Percentiles rank a stretch among this genome's conserved stretches.
Evolutionary conservation across 768 basidiomycete genomes (phyloP).

Genomic region (Ramaria sp.): DNA sequence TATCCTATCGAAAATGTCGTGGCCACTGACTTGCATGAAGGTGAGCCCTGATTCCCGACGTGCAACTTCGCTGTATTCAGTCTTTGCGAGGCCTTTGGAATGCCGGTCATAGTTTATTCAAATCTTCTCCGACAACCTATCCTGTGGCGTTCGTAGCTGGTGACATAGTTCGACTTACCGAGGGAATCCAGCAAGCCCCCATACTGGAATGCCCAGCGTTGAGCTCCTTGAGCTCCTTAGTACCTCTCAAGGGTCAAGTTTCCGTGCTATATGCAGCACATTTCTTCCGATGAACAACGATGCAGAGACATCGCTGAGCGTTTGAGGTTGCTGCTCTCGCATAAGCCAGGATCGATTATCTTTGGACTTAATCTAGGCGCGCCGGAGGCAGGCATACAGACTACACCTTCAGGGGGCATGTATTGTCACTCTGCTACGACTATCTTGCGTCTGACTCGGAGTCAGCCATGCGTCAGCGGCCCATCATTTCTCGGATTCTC

Average conservation of each 20-base stretch:
- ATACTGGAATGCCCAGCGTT: background rate
- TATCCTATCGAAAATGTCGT: slow-evolving; percentile 30
- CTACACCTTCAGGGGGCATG: background rate
- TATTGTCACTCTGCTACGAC: slow-evolving; percentile 24
- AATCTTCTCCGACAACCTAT: slow-evolving; percentile 1
- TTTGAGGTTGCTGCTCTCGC: slow-evolving; percentile 9
- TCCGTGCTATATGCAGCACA: slow-evolving; percentile 11
- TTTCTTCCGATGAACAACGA: slow-evolving; percentile 13
- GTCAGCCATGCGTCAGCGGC: no score
- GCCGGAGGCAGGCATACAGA: background rate
- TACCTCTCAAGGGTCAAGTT: slow-evolving; percentile 6
- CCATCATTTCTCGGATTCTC: no score
- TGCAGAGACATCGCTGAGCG: slow-evolving; percentile 9
- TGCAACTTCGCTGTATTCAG: background rate
- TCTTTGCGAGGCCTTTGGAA: slow-evolving; percentile 9
- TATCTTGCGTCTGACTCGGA: no score
- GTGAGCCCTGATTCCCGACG: background rate
- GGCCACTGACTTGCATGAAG: slow-evolving; percentile 24
- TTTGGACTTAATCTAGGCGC: slow-evolving; percentile 11
- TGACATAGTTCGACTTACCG: slow-evolving; percentile 8
- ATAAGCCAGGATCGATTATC: slow-evolving; percentile 12
- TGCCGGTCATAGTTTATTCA: slow-evolving; percentile 13
- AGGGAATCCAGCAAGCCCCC: background rate
- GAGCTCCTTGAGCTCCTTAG: slow-evolving; percentile 3
- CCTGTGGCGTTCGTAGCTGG: slow-evolving; percentile 10